These are phyloP conservation scores for Exophiala sp. DNA, from an alignment of 2,329 filamentous ascomycete species.

Conservation along the genomic window DNA sequence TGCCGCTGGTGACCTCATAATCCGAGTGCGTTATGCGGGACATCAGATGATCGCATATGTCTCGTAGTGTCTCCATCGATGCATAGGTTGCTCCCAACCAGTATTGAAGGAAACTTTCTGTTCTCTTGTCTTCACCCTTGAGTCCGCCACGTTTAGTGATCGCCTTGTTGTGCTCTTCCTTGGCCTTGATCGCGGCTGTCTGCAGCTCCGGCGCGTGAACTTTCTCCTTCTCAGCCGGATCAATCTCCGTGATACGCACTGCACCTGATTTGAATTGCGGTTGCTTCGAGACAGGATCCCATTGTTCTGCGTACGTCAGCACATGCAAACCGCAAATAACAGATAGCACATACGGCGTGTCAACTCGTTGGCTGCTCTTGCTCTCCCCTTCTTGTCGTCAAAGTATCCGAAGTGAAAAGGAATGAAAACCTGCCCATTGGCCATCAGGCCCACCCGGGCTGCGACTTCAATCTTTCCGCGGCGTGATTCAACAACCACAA, in stretches of 20 bases:
- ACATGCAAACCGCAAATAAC: background rate
- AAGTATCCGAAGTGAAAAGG: constrained; percentile 41
- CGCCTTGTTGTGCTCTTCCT: constrained; percentile 14
- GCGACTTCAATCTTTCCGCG: constrained; percentile 33
- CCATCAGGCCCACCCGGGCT: constrained; percentile 32
- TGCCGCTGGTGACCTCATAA: constrained; percentile 33
- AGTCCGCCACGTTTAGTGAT: background rate
- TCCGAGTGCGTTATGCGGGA: constrained; percentile 29
- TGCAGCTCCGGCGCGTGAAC: constrained; percentile 29
- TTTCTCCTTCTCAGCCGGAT: constrained; percentile 16
- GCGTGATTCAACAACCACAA: constrained; percentile 33
- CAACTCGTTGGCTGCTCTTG: constrained; percentile 38
- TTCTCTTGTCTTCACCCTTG: constrained; percentile 14
- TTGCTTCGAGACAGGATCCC: constrained; percentile 39
- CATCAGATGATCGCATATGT: constrained; percentile 30
- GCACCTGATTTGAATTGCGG: constrained; percentile 38
- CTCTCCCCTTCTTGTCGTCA: constrained; percentile 33
- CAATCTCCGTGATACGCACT: constrained; percentile 34
- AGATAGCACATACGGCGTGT: constrained; percentile 32
- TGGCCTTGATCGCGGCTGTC: constrained; percentile 22
- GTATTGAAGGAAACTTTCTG: constrained; percentile 31
- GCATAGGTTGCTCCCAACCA: constrained; percentile 37
- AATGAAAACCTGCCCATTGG: constrained; percentile 36
- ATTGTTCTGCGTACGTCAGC: constrained; percentile 26
- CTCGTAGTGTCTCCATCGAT: constrained; percentile 25